Evolutionary conservation across 176 grass and related monocot species (phyloP), one percentile per base, ranked within the genome.

Genomic region (Chloris gayana): DNA sequence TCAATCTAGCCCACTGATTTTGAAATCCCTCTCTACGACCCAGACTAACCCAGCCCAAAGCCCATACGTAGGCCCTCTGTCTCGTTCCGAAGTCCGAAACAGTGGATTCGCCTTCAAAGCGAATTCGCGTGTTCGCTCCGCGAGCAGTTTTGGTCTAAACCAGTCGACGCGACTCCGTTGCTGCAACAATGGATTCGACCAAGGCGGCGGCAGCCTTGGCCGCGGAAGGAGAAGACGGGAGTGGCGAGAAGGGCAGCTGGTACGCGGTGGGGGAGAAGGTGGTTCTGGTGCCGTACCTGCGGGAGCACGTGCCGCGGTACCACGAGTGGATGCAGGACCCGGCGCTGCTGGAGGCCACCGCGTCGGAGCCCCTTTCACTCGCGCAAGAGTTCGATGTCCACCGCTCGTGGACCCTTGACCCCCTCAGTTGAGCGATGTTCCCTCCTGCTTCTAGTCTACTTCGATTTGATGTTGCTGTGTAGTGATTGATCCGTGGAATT

Each of bases 321-420:
- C 90, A 95, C 57, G 76, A 77, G 72, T 97, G 94, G 94, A 97
- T 97, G 86, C 84, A 91, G 68, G 91, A 97, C 75, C 89, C 91
- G 33, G 81, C 83, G 19, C 88, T 95, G 75, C 92, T 95, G 67
- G 74, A 91, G 75, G 92, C 90, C 79, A 93, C 92, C 18, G 96
- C 90, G 75, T 93, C 90, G 41, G 96, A 99, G 79, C 92, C 92
- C 15, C 86, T 99, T 64, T 85, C 91, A 33, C 84, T 93, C 25
- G 71, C 66, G 49, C 86, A 97, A 75, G 91, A 97, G 78, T 93
- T 93, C 75, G 60, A 97, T 13, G 85, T 91, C 81, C 94, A 91
- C 70, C 84, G 88, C 78, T 97, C 88, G 11, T 99, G 92, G 92
- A 93, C 72, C 82, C 87, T 82, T 2, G 96, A 95, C 49, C 64